Conservation (phyloP, 495 filamentous ascomycete genomes). For the Xylaria bambusicola region DNA sequence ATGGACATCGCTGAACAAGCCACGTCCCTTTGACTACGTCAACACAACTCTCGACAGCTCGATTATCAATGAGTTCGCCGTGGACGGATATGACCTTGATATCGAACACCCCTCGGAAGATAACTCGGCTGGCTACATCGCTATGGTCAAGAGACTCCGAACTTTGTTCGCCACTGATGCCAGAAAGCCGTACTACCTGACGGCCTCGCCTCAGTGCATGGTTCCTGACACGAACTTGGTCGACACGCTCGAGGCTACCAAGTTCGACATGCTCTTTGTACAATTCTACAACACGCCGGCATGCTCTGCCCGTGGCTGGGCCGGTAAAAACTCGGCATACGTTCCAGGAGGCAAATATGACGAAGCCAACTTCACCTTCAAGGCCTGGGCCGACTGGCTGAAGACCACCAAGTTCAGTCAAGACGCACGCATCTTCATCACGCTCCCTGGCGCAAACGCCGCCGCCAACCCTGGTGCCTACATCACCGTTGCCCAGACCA, state of each 20-base stretch:
- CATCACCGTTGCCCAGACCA: slow-evolving; percentile 48
- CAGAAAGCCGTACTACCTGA: slow-evolving; percentile 38
- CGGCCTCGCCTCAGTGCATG: slow-evolving; percentile 60
- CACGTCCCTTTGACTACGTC: slow-evolving; percentile 46
- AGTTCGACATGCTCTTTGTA: slow-evolving; percentile 65
- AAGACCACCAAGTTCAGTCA: slow-evolving; percentile 33
- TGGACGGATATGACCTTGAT: slow-evolving; percentile 65
- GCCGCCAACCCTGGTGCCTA: slow-evolving; percentile 40
- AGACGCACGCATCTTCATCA: slow-evolving; percentile 48
- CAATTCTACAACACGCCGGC: slow-evolving; percentile 69
- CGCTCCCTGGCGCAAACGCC: slow-evolving; percentile 30
- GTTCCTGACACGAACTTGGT: slow-evolving; percentile 52
- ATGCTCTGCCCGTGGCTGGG: slow-evolving; percentile 56
- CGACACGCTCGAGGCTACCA: slow-evolving; percentile 50
- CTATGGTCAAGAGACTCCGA: slow-evolving; percentile 41
- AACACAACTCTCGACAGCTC: slow-evolving; percentile 32
- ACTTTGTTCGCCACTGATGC: slow-evolving; percentile 4
- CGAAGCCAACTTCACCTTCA: slow-evolving; percentile 37
- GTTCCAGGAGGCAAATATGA: slow-evolving; percentile 26
- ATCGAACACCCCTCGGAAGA: slow-evolving; percentile 51
- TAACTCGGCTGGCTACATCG: slow-evolving; percentile 26
- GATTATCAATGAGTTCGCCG: slow-evolving; percentile 29
- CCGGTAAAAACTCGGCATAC: slow-evolving; percentile 35
- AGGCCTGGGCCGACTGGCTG: slow-evolving; percentile 39
- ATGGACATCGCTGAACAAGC: slow-evolving; percentile 39